Evolutionary conservation across 139 green algal genomes (phyloP).

Genomic region (Volvox reticuliferus): DNA sequence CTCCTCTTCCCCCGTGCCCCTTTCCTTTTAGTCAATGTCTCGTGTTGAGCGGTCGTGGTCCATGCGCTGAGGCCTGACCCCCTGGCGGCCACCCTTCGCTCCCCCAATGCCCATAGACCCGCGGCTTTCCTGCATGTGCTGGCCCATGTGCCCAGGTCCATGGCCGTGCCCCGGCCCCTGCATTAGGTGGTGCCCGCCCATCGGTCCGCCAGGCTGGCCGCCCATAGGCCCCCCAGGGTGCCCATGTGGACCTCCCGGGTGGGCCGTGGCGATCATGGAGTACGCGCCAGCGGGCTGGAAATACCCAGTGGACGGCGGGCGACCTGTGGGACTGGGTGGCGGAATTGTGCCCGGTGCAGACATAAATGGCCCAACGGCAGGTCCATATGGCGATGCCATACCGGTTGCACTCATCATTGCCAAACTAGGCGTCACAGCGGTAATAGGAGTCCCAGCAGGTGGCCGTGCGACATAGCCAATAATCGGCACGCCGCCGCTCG

Average conservation of each 20-base stretch:
- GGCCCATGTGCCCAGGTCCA: not conserved
- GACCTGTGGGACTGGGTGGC: conserved; percentile 41
- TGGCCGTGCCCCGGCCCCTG: not conserved
- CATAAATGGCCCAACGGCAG: conserved; percentile 6
- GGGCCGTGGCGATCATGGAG: conserved; percentile 12
- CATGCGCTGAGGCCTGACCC: conserved; percentile 29
- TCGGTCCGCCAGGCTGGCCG: not conserved
- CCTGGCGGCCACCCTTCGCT: conserved; percentile 9
- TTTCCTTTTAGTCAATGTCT: conserved; percentile 16
- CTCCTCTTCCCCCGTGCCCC: not conserved
- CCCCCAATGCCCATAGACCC: not conserved
- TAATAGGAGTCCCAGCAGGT: not conserved
- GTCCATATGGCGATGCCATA: conserved; percentile 32
- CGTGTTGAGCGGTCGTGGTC: conserved; percentile 19
- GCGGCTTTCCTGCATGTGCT: conserved; percentile 26
- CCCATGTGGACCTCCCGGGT: conserved; percentile 2
- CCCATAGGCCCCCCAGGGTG: conserved; percentile 28
- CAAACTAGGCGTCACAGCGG: not conserved
- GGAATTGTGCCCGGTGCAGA: conserved; percentile 17
- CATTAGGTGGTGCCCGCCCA: conserved; percentile 25
- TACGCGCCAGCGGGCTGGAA: conserved; percentile 34
- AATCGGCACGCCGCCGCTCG: conserved; percentile 20
- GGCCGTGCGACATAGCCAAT: conserved; percentile 27
- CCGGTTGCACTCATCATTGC: conserved; percentile 36
- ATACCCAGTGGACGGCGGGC: not conserved